Percentiles rank a stretch among this genome's conserved stretches.
These are phyloP conservation scores for Centaurea solstitialis DNA, from an alignment of 129 eudicot genomes.

Conservation along the genomic window DNA sequence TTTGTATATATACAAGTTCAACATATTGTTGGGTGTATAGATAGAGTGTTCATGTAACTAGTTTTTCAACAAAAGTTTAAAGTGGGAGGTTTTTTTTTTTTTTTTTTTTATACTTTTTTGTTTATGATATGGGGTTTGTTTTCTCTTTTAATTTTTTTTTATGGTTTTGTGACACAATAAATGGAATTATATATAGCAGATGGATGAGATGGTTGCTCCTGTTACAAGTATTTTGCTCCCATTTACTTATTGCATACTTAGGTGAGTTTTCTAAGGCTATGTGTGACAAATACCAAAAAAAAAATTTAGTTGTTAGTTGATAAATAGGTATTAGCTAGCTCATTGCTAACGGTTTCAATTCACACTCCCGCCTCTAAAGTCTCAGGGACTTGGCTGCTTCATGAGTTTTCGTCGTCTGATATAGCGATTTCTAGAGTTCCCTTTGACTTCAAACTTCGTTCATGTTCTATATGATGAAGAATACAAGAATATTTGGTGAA, in stretches of 20 bases:
- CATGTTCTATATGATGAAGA: too few species aligned
- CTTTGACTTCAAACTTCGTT: too few species aligned
- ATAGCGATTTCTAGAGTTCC: too few species aligned
- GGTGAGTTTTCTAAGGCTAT: neutral
- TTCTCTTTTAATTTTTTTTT: neutral
- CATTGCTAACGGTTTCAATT: too few species aligned
- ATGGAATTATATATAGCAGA: slow-evolving; percentile 8
- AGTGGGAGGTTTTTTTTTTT: neutral
- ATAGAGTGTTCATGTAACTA: slow-evolving; percentile 12
- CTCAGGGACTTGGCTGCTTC: too few species aligned
- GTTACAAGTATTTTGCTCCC: slow-evolving; percentile 2
- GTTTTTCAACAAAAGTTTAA: neutral
- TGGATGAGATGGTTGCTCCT: slow-evolving; percentile 1
- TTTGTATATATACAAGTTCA: slow-evolving; percentile 7
- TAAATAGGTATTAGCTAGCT: too few species aligned
- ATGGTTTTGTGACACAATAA: slow-evolving; percentile 1
- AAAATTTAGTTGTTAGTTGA: too few species aligned
- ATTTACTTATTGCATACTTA: neutral
- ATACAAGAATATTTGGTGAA: too few species aligned
- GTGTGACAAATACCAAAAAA: neutral
- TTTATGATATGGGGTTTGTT: neutral
- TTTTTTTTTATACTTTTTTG: neutral
- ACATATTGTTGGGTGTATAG: slow-evolving; percentile 12
- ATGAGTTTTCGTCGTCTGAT: too few species aligned
- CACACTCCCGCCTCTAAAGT: neutral